Evolutionary conservation across 805 yeast genomes (phyloP).

Genomic region (Candida pseudoglaebosa): DNA sequence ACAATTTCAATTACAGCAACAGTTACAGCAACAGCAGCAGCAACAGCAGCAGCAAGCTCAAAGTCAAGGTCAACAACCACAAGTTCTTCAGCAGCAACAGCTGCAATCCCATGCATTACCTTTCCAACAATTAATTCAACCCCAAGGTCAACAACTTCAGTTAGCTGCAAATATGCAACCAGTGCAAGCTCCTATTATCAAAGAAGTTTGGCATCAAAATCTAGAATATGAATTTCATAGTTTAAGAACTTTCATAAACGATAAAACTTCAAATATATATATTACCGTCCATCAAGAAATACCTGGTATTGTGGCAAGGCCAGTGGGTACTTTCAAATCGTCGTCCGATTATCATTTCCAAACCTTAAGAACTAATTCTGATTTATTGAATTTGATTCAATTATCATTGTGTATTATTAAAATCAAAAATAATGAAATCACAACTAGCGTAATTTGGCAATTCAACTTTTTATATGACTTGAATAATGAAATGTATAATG

Average conservation of each 20-base stretch:
- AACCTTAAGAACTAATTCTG: conserved; percentile 88
- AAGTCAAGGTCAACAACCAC: conserved; percentile 14
- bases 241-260: conserved; percentile 55
- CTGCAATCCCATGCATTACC: conserved; percentile 12
- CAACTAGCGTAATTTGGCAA: conserved; percentile 91
- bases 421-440: conserved; percentile 39
- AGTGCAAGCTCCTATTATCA: conserved; percentile 48
- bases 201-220: conserved; percentile 74
- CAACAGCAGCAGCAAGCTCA: conserved; percentile 17
- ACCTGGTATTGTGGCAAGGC: conserved; percentile 94
- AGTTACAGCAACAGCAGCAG: conserved; percentile 19
- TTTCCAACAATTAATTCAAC: conserved; percentile 15
- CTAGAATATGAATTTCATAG: conserved; percentile 62
- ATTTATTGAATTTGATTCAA: conserved; percentile 80
- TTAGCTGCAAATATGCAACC: conserved; percentile 14
- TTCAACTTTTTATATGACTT: conserved; percentile 86
- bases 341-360: conserved; percentile 94
- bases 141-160: conserved; percentile 16
- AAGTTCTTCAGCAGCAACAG: conserved; percentile 21
- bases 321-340: conserved; percentile 87
- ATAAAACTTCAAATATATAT: conserved; percentile 43
- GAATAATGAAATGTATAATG: conserved; percentile 76
- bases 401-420: conserved; percentile 45
- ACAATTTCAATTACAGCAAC: conserved; percentile 29
- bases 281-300: conserved; percentile 84